These are phyloP conservation scores for Cyberlindnera xylosilytica DNA, from an alignment of 805 yeast species.

Conservation along the genomic window DNA sequence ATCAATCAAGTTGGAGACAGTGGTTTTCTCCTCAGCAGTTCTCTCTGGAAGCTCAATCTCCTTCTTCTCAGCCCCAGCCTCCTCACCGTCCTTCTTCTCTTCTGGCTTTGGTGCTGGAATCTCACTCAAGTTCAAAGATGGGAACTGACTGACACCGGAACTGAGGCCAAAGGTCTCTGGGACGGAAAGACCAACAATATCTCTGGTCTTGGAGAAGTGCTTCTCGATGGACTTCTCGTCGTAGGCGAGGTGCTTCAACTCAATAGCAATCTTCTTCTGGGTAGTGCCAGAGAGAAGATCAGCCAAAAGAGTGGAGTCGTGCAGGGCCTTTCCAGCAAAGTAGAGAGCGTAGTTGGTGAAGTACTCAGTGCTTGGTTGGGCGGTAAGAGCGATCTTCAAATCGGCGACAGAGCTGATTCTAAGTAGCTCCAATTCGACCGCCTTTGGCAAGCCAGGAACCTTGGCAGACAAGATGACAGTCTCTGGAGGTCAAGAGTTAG, in stretches of 20 bases:
- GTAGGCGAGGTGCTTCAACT: constrained; percentile 53
- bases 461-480: constrained; percentile 11
- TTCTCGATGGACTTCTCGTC: constrained; percentile 55
- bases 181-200: constrained; percentile 51
- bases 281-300: constrained; percentile 22
- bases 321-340: constrained; percentile 33
- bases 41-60: constrained; percentile 21
- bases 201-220: constrained; percentile 65
- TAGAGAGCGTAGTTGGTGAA: constrained; percentile 57
- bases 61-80: constrained; percentile 13
- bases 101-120: constrained; percentile 15
- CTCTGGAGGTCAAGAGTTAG: too few relatives aligned
- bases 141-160: constrained; percentile 50
- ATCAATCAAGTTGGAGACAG: constrained; percentile 19
- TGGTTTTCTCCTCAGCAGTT: constrained; percentile 24
- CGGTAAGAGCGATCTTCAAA: constrained; percentile 53
- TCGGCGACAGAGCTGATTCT: constrained; percentile 51
- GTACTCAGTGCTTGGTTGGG: constrained; percentile 54
- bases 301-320: constrained; percentile 26
- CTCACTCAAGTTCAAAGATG: constrained; percentile 36
- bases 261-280: constrained; percentile 37
- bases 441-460: constrained; percentile 14
- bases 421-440: constrained; percentile 17
- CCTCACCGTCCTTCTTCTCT: constrained; percentile 9
- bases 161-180: constrained; percentile 36